Base-by-base conservation (phyloP, 306 rosid genomes). In the Adenanthera pavonina region DNA sequence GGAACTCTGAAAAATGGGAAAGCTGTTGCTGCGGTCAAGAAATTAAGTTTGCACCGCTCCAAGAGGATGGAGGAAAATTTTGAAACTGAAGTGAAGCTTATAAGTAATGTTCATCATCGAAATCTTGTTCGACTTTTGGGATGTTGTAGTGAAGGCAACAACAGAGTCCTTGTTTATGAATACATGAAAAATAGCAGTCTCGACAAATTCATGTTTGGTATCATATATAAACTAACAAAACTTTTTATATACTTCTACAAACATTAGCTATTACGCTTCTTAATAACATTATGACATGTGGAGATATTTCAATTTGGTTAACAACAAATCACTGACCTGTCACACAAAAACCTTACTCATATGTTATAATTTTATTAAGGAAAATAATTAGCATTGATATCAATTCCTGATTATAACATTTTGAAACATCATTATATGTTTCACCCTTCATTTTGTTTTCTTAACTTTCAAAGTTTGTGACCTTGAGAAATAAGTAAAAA, bases 101-200 rank as follows among this genome's bases (percentile, higher is more conserved):
- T 92, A 74, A 86, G 95, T 11, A 92, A 92, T 52, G 95, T 92
- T 74, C 95, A 91, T 83, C 97, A 92, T 44, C 75, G 93, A 43
- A 91, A 92, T 80, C 86, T 92, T 0, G 89, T 89, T 75, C 82
- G 93, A 30, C 95, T 92, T 67, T 94, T 92, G 34, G 97, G 97
- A 59, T 91, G 92, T 64, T 89, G 91, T 61, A 84, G 74, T 69
- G 88, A 87, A 78, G 97, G 92, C 25, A 86, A 74, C 57, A 91
- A 92, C 20, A 83, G 89, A 79, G 88, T 92, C 81, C 97, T 92
- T 69, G 92, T 92, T 71, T 91, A 86, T 65, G 92, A 92, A 56
- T 90, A 82, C 90, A 92, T 90, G 92, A 77, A 88, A 56, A 90
- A 92, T 53, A 85, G 48, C 70, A 92, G 97, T 65, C 83, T 89